phyloP scores from a whole-genome alignment of 1,284 basidiomycete genomes.

The Jaminaea rosea region DNA sequence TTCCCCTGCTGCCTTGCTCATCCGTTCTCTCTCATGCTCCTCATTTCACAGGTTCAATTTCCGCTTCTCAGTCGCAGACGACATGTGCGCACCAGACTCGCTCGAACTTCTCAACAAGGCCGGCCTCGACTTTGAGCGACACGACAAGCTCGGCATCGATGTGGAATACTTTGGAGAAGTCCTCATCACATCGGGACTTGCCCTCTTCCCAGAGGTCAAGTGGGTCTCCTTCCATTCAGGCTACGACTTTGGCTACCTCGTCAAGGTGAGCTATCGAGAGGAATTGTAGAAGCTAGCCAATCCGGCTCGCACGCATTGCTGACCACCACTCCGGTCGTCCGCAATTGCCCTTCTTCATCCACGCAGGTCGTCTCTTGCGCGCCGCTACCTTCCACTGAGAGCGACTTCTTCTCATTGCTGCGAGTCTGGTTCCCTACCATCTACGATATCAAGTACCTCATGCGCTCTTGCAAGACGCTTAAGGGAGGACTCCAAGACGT shows the following conservation, averaged over 20 bases:
- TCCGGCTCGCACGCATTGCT: no score
- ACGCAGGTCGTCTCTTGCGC: constrained; percentile 80
- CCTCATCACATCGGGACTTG: constrained; percentile 89
- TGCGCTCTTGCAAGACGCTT: constrained; percentile 75
- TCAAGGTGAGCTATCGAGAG: no score
- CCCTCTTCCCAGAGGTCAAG: constrained; percentile 76
- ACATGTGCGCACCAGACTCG: constrained; percentile 97
- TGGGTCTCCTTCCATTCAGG: constrained; percentile 99
- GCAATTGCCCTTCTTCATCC: no score
- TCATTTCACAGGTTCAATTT: no score
- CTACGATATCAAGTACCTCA: constrained; percentile 96
- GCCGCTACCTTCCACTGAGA: constrained; percentile 78
- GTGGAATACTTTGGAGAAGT: constrained; percentile 95
- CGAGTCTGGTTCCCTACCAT: constrained; percentile 90
- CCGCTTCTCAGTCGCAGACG: constrained; percentile 79
- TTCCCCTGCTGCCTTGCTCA: no score
- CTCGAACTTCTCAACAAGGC: constrained; percentile 89
- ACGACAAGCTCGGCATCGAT: constrained; percentile 82
- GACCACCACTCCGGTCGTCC: no score
- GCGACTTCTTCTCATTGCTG: constrained; percentile 79
- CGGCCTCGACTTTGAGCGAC: constrained; percentile 88
- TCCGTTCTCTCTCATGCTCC: no score
- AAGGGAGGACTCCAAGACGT: constrained; percentile 93
- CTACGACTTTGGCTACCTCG: constrained; percentile 97
- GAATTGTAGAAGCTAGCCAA: no score